Evolutionary conservation across 345 rosid genomes (phyloP), one percentile per base, ranked within the genome.

Genomic region (Triadica sebifera): DNA sequence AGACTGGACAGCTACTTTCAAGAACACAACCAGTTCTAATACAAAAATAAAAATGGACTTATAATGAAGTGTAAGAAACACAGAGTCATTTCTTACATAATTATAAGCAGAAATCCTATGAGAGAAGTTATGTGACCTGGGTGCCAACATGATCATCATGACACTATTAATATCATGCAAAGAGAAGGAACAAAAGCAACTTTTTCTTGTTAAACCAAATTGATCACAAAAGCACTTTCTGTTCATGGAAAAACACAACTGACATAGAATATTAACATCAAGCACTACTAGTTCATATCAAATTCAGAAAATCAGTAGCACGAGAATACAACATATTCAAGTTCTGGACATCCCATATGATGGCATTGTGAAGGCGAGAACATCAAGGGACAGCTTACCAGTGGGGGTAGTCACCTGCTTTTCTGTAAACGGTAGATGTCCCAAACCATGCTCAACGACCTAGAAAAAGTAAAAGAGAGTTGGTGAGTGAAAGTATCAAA

Each of bases 361-460:
- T 58, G 9, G 52, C 46, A 77, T 24, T 55, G 62, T 25, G 16
- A 51, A 51, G 38, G 62, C 58, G 16, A 58, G 10, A 19, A 25
- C 59, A 51, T 45, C n/a, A 56, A 73, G 75, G 38, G 34, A 55
- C 45, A 75, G 79, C 93, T 75, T 83, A 94, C 99, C 99, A 5
- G 98, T 95, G 69, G 99, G 99, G 67, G 99, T 95, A 67, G 86
- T 79, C 82, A 95, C 97, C 84, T 92, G 99, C 86, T 86, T 95
- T 84, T 95, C 99, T 0, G 99, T 95, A 75, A 95, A 95, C 9
- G 99, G 98, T 50, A 95, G 87, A 85, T 95, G 99, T 65, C 99
- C 99, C 52, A 92, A 86, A 76, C 99, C 99, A 87, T 95, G 97
- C 72, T 95, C 98, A 53, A 95, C 99, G 75, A 95, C 98, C 99